Evolutionary conservation across 257 asterid species (phyloP), one percentile per base, ranked within the genome.

Genomic region (Ligustrum vulgare): DNA sequence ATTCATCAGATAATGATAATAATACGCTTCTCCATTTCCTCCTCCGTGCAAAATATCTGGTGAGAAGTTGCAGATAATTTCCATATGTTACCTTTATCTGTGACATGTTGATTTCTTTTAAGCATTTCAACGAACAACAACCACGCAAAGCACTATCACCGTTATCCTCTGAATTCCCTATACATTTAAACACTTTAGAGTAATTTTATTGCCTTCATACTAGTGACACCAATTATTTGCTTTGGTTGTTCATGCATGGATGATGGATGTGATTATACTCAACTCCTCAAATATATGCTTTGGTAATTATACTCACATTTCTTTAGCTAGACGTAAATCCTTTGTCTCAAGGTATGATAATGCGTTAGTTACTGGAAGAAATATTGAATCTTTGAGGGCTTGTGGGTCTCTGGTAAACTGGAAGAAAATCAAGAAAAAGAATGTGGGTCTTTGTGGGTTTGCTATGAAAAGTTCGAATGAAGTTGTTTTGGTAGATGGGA

Each of bases 221-320:
- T 39, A 39, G 45, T 39, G 45, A 39, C 45, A 12, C 45, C 0
- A 39, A 10, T 12, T 41, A 32, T 33, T 62, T 31, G 67, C 16
- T 65, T 69, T 36, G 16, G 12, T 20, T 25, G 45, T 82, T 75
- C 69, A 45, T 76, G 82, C 71, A n/a, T n/a, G n/a, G n/a, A n/a
- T n/a, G n/a, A 90, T 90, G 97, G 89, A 80, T 74, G 89, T 83
- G 70, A 83, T 86, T 84, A 56, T 39, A 39, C 45, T 39, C 12
- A 39, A 39, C 45, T 39, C 45, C 45, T 39, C 45, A 39, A 39
- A 13, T 8, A 39, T 84, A 70, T 88, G 81, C 72, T 82, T 85
- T 81, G 80, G 85, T 73, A 81, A 69, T 74, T 83, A 39, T 39
- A 39, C 3, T 39, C 45, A 39, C 15, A 39, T 39, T 39, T 39